Base-by-base conservation (phyloP, 345 rosid species). In the Eucalyptus marginata region DNA sequence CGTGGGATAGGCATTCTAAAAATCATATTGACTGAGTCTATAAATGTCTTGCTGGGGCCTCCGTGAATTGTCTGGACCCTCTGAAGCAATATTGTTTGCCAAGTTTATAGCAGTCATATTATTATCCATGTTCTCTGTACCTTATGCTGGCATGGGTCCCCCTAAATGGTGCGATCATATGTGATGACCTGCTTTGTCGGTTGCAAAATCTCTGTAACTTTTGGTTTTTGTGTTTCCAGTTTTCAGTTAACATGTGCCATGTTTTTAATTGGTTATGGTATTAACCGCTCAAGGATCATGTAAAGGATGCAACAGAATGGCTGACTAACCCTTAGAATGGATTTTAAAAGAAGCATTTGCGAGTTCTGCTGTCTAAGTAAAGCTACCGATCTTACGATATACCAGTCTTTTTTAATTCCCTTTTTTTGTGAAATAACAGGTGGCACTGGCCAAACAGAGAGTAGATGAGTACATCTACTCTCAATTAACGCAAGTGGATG, bases 391-490 rank as follows among this genome's bases (percentile, higher is more conserved):
- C n/a, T 44, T n/a, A 5, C 7, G 2, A 4, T 54, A 56, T 27
- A 9, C 1, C 12, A 51, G 33, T 24, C 80, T 50, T 62, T 86
- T 10, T 52, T 62, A 62, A 80, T 79, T 29, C 36, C 15, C 49
- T 31, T 47, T 81, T 88, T 71, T 36, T 36, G 33, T 88, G 76
- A 13, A 49, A 40, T 91, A 5, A 49, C 90, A 94, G 96, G 96
- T 95, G 43, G 96, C 96, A 50, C 88, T 95, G 90, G 96, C 97
- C 85, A 95, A 94, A 90, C 96, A 93, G 92, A 91, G 92, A 89
- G 95, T 95, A n/a, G 96, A 94, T 86, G 97, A 94, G 79, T 94
- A 93, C 94, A 93, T 94, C 50, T 94, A 91, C 90, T 93, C 94
- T 83, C 96, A 94, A 90, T 86, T 93, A 91, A 89, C 92, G 76